Base-by-base conservation (phyloP, 2,329 filamentous ascomycete genomes). In the Fusarium sp. region DNA sequence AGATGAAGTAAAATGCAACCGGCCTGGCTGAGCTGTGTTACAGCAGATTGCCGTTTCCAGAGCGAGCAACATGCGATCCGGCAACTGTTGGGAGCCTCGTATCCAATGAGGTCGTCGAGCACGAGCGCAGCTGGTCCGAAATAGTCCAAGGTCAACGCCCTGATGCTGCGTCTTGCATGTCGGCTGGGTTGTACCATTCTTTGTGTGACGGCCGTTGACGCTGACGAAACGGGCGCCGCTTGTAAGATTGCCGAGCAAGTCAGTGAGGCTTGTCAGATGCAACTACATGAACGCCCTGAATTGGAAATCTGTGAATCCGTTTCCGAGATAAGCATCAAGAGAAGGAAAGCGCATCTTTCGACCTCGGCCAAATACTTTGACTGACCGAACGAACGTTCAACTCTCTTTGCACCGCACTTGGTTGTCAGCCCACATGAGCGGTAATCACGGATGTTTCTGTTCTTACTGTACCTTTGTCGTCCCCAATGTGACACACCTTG, bases 401-500 rank as follows among this genome's bases (percentile, higher is more conserved):
- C 35, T 37, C 45, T 38, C 22, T 27, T 27, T 63, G 42, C 27
- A 6, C 61, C 20, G 54, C 38, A 40, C 59, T 27, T 69, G 52
- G 59, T 27, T 69, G 56, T 72, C 62, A 63, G 47, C 61, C 50
- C 37, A 24, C 22, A 52, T 31, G 38, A 20, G 24, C 67, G 64
- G 60, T 29, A 57, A 20, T 8, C 62, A 66, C 57, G 31, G 62
- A 52, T 31, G 71, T 45, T 50, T 62, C 64, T 27, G 29, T 61
- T 66, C 38, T 37, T 24, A 47, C 14, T 47, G 42, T 16, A 24
- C 22, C 27, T 24, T 29, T 56, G 62, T 18, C 24, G 57, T 70
- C 61, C 37, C 20, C 45, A 74, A 74, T 74, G 59, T 57, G 60
- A 74, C 72, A 29, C 72, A 65, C 56, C 31, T 31, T 45, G 38